Conservation (phyloP, 2,329 filamentous ascomycete species). For the Paraconiothyrium brasiliense region DNA sequence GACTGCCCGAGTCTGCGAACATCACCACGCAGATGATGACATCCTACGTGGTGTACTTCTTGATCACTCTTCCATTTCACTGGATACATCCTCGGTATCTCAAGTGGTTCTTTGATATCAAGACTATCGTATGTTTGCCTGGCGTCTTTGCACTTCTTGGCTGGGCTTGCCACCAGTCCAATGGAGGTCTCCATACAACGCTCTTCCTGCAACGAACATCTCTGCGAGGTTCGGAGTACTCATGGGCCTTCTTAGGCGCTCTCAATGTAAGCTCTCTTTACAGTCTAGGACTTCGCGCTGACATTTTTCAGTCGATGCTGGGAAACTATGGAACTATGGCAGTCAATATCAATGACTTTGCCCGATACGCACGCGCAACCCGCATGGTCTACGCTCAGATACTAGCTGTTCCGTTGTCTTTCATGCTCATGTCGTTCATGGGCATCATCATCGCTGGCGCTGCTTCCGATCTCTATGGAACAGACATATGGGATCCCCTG, state of each 20-base stretch:
- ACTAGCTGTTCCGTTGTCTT: conserved; percentile 20
- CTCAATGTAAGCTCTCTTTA: background rate
- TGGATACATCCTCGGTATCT: no score
- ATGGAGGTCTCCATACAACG: no score
- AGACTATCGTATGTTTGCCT: no score
- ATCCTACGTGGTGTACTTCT: no score
- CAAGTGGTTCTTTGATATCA: no score
- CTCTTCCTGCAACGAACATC: no score
- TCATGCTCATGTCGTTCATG: conserved; percentile 24
- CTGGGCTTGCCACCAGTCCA: no score
- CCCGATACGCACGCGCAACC: conserved; percentile 21
- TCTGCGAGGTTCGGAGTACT: no score
- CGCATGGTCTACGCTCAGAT: conserved; percentile 19
- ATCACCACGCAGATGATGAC: no score
- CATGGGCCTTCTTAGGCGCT: background rate
- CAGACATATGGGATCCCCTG: conserved; percentile 24
- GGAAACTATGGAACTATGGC: conserved; percentile 19
- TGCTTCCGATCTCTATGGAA: conserved; percentile 19
- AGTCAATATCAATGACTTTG: conserved; percentile 18
- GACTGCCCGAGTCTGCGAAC: no score
- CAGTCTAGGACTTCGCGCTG: background rate
- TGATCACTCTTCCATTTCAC: no score
- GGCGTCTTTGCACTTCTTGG: no score
- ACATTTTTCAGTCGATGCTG: conserved; percentile 27
- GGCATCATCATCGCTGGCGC: conserved; percentile 24